A percentile compares a stretch with the other conserved stretches of the same genome.
These are phyloP conservation scores for Ensete glaucum DNA, from an alignment of 176 grass and related monocot genomes.

Conservation along the genomic window DNA sequence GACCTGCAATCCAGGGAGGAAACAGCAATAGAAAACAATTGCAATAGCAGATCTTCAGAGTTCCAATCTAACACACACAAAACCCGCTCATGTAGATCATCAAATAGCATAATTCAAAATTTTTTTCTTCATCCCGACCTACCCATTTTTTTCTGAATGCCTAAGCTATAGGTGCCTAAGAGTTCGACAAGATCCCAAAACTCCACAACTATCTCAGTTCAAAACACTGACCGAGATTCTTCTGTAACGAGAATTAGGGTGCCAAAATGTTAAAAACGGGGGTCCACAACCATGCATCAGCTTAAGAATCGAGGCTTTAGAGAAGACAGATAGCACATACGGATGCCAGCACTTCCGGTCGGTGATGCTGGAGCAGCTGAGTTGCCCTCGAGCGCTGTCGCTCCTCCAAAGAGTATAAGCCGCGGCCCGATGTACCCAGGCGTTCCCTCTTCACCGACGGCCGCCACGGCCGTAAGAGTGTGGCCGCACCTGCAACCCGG, in stretches of 20 bases:
- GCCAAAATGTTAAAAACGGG: not conserved
- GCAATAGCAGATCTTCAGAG: no score
- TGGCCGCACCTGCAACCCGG: constrained; percentile 88
- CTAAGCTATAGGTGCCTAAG: not conserved
- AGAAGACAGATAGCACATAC: constrained; percentile 31
- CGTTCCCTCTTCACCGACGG: constrained; percentile 63
- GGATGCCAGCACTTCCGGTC: constrained; percentile 67
- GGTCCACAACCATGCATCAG: constrained; percentile 1
- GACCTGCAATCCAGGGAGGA: constrained; percentile 45
- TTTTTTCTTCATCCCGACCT: not conserved
- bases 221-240: no score
- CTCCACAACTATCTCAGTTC: not conserved
- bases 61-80: no score
- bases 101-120: not conserved
- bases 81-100: no score
- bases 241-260: constrained; percentile 1
- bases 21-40: not conserved
- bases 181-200: not conserved
- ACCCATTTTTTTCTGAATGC: not conserved
- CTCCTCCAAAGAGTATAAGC: constrained; percentile 76
- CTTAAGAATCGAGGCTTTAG: constrained; percentile 19
- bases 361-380: constrained; percentile 54
- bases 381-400: constrained; percentile 85
- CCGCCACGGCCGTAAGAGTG: constrained; percentile 74
- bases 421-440: constrained; percentile 52